A percentile compares a stretch with the other conserved stretches of the same genome.
These are phyloP conservation scores for Acrasis kona DNA, from an alignment of 78 protist genomes.

Conservation along the genomic window DNA sequence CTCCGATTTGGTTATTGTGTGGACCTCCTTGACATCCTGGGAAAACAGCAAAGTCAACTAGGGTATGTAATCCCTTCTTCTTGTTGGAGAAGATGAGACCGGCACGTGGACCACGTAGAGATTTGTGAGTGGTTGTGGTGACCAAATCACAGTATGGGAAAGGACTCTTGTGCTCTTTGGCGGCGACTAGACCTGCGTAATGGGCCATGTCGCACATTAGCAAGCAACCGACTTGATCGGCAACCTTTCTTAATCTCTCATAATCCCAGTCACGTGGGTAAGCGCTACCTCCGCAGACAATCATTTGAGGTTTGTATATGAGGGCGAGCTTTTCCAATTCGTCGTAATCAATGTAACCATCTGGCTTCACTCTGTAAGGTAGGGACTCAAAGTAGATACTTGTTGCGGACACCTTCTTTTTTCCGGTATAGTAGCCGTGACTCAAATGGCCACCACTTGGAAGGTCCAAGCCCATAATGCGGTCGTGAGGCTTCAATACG, in stretches of 20 bases:
- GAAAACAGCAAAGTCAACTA: conserved; percentile 88
- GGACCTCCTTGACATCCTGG: conserved; percentile 98
- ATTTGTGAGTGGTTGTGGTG: conserved; percentile 99
- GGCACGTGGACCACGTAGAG: conserved; percentile 97
- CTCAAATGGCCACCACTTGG: conserved; percentile 95
- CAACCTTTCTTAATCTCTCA: conserved; percentile 71
- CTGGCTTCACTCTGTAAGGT: conserved; percentile 88
- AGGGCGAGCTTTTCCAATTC: conserved; percentile 67
- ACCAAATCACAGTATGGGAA: conserved; percentile 93
- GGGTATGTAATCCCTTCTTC: conserved; percentile 49
- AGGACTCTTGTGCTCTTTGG: conserved; percentile 54
- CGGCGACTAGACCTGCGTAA: conserved; percentile 93
- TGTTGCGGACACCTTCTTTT: conserved; percentile 83
- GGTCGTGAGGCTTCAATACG: conserved; percentile 91
- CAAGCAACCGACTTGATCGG: conserved; percentile 83
- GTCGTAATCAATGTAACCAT: conserved; percentile 96
- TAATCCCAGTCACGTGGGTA: conserved; percentile 96
- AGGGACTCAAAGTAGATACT: conserved; percentile 94
- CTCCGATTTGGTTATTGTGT: conserved; percentile 96
- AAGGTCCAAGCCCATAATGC: conserved; percentile 97
- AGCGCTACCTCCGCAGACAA: conserved; percentile 93
- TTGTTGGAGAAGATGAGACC: conserved; percentile 96
- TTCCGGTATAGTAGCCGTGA: conserved; percentile 73
- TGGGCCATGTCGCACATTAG: conserved; percentile 98
- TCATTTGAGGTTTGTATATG: conserved; percentile 90